Evolutionary conservation across 108 stramenopile species (phyloP).

Genomic region (Pseudonitzschia multistriata): DNA sequence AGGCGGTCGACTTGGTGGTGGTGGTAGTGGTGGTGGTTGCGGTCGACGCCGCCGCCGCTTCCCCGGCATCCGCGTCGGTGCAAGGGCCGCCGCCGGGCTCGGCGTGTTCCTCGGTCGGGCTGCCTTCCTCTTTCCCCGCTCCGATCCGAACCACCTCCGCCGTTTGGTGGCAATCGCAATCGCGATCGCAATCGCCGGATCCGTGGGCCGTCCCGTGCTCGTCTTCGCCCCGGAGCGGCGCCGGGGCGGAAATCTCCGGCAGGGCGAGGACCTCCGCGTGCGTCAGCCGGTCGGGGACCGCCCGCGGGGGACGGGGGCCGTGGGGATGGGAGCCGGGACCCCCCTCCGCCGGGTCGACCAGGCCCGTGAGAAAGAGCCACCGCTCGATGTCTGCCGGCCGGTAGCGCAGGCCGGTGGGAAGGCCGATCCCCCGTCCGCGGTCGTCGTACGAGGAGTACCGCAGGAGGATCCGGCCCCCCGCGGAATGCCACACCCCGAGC

Average conservation of each 20-base stretch:
- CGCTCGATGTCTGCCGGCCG: conserved; percentile 7
- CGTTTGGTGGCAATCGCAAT: no score
- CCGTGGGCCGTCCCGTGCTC: not conserved
- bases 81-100: not conserved
- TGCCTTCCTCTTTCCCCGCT: not conserved
- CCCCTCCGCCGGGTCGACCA: not conserved
- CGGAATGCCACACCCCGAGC: not conserved
- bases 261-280: conserved; percentile 30
- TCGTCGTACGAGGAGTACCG: not conserved
- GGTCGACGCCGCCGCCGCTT: not conserved
- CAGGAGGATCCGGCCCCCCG: conserved; percentile 6
- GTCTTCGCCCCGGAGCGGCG: not conserved
- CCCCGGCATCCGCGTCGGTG: not conserved
- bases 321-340: no score
- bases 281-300: conserved; percentile 4
- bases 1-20: conserved; percentile 42
- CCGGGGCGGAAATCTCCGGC: conserved; percentile 20
- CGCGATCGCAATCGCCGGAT: no score
- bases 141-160: not conserved
- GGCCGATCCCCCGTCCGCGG: not conserved
- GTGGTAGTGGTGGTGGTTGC: not conserved
- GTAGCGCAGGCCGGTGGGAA: conserved; percentile 2
- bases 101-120: not conserved
- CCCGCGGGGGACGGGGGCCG: not conserved
- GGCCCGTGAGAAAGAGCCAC: not conserved